These are phyloP conservation scores for Spergularia azorica DNA, from an alignment of 179 eudicot genomes.

Conservation along the genomic window DNA sequence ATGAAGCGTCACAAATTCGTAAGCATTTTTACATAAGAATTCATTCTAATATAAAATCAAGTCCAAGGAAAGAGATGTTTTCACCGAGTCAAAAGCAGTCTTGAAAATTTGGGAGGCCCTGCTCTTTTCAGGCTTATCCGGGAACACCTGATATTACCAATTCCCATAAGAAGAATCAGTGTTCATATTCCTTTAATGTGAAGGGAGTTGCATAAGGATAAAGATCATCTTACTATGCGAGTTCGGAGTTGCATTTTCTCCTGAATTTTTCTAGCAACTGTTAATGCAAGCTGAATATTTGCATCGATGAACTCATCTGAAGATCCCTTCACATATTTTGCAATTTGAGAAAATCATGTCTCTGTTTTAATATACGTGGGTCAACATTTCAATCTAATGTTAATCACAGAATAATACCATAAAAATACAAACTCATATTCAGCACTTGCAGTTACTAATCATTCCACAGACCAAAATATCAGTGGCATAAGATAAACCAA, in stretches of 20 bases:
- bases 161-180: conserved; percentile 2
- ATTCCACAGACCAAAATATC: not conserved
- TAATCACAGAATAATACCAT: conserved; percentile 16
- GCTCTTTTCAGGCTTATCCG: conserved; percentile 97
- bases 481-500: not conserved
- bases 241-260: conserved; percentile 69
- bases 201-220: not conserved
- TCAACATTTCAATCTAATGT: conserved; percentile 37
- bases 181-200: not conserved
- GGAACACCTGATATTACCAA: conserved; percentile 70
- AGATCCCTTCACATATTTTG: conserved; percentile 88
- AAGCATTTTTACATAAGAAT: not conserved
- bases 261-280: conserved; percentile 79
- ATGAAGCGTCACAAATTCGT: not conserved
- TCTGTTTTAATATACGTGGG: conserved; percentile 41
- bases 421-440: not conserved
- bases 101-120: conserved; percentile 84
- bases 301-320: conserved; percentile 97
- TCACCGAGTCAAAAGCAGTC: conserved; percentile 85
- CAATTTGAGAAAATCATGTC: conserved; percentile 59
- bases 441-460: not conserved
- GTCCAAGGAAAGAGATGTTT: conserved; percentile 10
- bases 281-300: conserved; percentile 85
- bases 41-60: conserved; percentile 10
- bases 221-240: conserved; percentile 65